These are phyloP conservation scores for Cordyceps sp. DNA, from an alignment of 2,329 filamentous ascomycete genomes.

Conservation along the genomic window DNA sequence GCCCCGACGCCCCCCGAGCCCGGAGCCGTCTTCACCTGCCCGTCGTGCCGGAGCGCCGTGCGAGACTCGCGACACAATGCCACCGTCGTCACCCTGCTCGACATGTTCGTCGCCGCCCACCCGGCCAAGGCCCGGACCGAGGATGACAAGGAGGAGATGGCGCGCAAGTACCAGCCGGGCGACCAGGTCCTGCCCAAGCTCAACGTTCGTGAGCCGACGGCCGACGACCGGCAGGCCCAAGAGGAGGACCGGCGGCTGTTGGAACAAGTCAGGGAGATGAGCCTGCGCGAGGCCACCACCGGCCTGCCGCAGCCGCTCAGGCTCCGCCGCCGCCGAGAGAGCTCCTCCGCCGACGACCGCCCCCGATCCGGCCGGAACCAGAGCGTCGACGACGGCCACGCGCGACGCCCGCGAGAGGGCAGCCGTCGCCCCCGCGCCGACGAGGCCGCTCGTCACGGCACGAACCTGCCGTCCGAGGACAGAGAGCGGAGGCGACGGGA, in stretches of 20 bases:
- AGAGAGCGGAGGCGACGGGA: conserved; percentile 15
- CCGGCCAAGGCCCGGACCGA: conserved; percentile 55
- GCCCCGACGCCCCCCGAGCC: conserved; percentile 30
- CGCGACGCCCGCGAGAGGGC: conserved; percentile 9
- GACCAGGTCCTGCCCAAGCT: conserved; percentile 61
- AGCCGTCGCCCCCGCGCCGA: conserved; percentile 9
- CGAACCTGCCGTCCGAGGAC: conserved; percentile 20
- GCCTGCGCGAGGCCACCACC: conserved; percentile 50
- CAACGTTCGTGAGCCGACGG: conserved; percentile 29
- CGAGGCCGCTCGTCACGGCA: conserved; percentile 9
- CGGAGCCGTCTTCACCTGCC: conserved; percentile 61
- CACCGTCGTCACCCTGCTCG: conserved; percentile 72
- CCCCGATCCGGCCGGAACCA: conserved; percentile 14
- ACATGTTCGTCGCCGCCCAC: conserved; percentile 71
- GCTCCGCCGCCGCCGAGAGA: conserved; percentile 14
- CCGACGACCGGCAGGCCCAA: conserved; percentile 36
- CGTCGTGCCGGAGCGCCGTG: conserved; percentile 75
- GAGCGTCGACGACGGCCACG: conserved; percentile 14
- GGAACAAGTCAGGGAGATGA: conserved; percentile 56
- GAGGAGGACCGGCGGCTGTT: conserved; percentile 54
- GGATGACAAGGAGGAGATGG: conserved; percentile 62
- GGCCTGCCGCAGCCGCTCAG: conserved; percentile 17
- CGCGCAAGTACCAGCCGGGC: conserved; percentile 60
- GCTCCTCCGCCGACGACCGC: conserved; percentile 16
- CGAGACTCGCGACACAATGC: conserved; percentile 82